phyloP scores from a whole-genome alignment of 2,329 filamentous ascomycete species.

The Elsinoe necatrix region DNA sequence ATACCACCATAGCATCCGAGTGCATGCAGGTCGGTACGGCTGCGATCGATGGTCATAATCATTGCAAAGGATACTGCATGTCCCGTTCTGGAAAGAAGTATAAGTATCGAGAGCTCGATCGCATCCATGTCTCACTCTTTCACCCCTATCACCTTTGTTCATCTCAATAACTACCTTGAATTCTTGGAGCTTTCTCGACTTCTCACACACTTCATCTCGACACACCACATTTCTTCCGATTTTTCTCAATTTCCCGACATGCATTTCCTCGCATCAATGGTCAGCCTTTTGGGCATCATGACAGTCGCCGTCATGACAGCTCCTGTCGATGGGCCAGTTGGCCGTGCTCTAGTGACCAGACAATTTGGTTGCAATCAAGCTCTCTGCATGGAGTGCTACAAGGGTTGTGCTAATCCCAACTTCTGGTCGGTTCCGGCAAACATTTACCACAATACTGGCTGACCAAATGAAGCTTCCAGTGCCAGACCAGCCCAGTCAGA shows the following conservation, averaged over 20 bases:
- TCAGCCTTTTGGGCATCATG: not conserved
- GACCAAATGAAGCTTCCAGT: not conserved
- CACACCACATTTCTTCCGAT: not conserved
- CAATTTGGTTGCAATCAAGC: constrained; percentile 9
- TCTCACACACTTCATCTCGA: not conserved
- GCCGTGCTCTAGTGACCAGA: not conserved
- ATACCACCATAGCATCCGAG: not conserved
- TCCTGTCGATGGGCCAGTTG: not conserved
- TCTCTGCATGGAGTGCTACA: constrained; percentile 11
- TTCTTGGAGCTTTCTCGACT: too few relatives aligned
- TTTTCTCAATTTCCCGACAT: not conserved
- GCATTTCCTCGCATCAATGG: not conserved
- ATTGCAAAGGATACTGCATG: not conserved
- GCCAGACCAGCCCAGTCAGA: constrained; percentile 4
- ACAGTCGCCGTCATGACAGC: not conserved
- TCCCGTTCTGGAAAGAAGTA: not conserved
- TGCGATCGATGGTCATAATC: not conserved
- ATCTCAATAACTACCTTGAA: too few relatives aligned
- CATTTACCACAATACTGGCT: not conserved
- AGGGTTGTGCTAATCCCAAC: not conserved
- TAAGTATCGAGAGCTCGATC: not conserved
- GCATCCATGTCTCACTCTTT: not conserved
- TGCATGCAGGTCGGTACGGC: not conserved
- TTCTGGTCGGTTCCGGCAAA: not conserved
- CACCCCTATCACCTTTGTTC: too few relatives aligned